Evolutionary conservation across 2,329 filamentous ascomycete species (phyloP).

Genomic region (Cercospora brassicicola): DNA sequence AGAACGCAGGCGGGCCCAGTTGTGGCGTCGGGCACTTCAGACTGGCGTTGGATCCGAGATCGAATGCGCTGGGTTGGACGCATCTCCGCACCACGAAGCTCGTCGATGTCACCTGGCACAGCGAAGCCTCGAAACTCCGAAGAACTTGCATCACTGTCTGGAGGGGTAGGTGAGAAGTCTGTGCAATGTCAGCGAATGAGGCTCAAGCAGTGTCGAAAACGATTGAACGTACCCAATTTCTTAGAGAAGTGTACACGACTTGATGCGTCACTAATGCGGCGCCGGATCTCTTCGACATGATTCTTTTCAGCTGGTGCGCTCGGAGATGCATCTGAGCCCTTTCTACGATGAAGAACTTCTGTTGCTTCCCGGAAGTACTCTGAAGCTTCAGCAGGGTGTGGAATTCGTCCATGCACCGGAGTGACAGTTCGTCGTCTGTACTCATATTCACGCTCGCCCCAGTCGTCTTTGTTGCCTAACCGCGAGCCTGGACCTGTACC

Average conservation of each 20-base stretch:
- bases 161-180: conserved; percentile 38
- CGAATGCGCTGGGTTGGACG: neutral
- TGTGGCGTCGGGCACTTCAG: neutral
- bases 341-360: conserved; percentile 16
- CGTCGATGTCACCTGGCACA: neutral
- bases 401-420: neutral
- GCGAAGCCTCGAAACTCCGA: conserved; percentile 22
- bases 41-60: neutral
- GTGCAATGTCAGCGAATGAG: conserved; percentile 13
- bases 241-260: conserved; percentile 36
- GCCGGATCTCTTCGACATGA: conserved; percentile 3
- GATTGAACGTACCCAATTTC: conserved; percentile 21
- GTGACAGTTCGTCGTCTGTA: conserved; percentile 2
- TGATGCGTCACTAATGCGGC: conserved; percentile 23
- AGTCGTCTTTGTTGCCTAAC: neutral
- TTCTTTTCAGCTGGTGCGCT: neutral
- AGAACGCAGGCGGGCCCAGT: conserved; percentile 14
- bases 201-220: neutral
- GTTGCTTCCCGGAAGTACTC: conserved; percentile 17
- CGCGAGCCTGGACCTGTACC: neutral
- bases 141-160: conserved; percentile 36
- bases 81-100: neutral
- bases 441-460: neutral
- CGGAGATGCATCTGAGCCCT: neutral
- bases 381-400: neutral